A percentile compares a stretch with the other conserved stretches of the same genome.
These are phyloP conservation scores for Tetrapisispora arboricola DNA, from an alignment of 805 yeast species.

Conservation along the genomic window DNA sequence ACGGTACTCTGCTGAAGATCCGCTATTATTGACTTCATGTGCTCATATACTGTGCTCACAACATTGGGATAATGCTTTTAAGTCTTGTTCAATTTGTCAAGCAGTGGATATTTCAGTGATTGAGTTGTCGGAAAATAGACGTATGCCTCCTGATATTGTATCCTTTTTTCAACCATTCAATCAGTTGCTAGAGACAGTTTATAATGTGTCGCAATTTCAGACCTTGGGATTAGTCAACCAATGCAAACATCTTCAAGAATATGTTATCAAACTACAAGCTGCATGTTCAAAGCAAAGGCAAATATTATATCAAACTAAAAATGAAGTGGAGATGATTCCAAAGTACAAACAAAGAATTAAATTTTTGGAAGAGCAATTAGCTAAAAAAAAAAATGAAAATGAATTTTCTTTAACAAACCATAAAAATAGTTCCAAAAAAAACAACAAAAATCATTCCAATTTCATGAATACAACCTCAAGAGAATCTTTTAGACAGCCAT, in stretches of 20 bases:
- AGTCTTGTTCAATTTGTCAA: slow-evolving; percentile 15
- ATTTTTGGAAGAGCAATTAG: slow-evolving; percentile 3
- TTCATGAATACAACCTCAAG: not conserved
- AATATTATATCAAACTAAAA: slow-evolving; percentile 18
- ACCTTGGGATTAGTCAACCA: slow-evolving; percentile 17
- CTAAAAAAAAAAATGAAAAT: not conserved
- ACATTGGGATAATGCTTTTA: slow-evolving; percentile 13
- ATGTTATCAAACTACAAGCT: slow-evolving; percentile 17
- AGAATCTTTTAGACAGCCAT: not conserved
- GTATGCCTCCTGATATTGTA: slow-evolving; percentile 17
- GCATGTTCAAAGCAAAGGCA: slow-evolving; percentile 22
- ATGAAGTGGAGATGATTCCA: slow-evolving; percentile 20
- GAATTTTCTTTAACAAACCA: not conserved
- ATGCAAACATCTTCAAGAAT: slow-evolving; percentile 18
- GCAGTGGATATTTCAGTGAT: slow-evolving; percentile 16
- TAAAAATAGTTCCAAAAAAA: not conserved
- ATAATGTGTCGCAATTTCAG: slow-evolving; percentile 25
- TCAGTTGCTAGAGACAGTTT: slow-evolving; percentile 16
- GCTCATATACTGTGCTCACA: slow-evolving; percentile 31
- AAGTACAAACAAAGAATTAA: slow-evolving; percentile 11
- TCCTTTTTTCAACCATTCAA: slow-evolving; percentile 23
- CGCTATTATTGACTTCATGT: slow-evolving; percentile 30
- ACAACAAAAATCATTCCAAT: not conserved
- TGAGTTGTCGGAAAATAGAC: slow-evolving; percentile 11
- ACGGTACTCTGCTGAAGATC: slow-evolving; percentile 12